A percentile compares a stretch with the other conserved stretches of the same genome.
Evolutionary conservation across 1,284 basidiomycete genomes (phyloP).

Genomic region (Leccinum idahoense): DNA sequence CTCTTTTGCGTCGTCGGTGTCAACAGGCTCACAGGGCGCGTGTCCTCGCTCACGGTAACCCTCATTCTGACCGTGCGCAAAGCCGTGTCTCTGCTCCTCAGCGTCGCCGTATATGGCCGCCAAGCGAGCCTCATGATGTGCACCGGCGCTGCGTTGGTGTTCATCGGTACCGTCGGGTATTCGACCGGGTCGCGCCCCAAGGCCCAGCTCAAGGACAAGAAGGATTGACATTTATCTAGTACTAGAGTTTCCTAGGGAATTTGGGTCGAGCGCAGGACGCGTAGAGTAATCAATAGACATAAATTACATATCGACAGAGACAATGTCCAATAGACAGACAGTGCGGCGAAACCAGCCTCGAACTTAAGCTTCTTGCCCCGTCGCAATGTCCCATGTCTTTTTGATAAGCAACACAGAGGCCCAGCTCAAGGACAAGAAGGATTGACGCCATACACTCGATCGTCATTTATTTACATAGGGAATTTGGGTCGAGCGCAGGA

Average conservation of each 20-base stretch:
- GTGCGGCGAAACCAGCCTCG: background rate
- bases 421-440: conserved; percentile 21
- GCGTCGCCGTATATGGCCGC: conserved; percentile 45
- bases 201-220: conserved; percentile 17
- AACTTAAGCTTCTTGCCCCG: conserved; percentile 45
- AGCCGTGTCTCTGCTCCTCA: conserved; percentile 78
- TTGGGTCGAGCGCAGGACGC: background rate
- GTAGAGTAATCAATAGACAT: background rate
- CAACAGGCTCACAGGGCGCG: conserved; percentile 76
- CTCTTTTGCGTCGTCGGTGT: conserved; percentile 89
- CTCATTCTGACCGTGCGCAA: conserved; percentile 88
- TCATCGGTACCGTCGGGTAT: conserved; percentile 72
- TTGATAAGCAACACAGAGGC: conserved; percentile 50
- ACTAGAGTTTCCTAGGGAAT: background rate
- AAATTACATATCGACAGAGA: background rate
- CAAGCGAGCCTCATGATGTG: conserved; percentile 45
- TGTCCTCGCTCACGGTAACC: conserved; percentile 80
- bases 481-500: background rate
- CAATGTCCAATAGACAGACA: background rate
- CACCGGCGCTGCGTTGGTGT: conserved; percentile 62
- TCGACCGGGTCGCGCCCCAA: conserved; percentile 37
- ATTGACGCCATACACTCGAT: too few species aligned
- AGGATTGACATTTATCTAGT: conserved; percentile 15
- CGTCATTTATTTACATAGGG: background rate
- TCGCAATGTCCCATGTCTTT: conserved; percentile 66